phyloP scores from a whole-genome alignment of 768 basidiomycete genomes.

The Mrakia frigida region DNA sequence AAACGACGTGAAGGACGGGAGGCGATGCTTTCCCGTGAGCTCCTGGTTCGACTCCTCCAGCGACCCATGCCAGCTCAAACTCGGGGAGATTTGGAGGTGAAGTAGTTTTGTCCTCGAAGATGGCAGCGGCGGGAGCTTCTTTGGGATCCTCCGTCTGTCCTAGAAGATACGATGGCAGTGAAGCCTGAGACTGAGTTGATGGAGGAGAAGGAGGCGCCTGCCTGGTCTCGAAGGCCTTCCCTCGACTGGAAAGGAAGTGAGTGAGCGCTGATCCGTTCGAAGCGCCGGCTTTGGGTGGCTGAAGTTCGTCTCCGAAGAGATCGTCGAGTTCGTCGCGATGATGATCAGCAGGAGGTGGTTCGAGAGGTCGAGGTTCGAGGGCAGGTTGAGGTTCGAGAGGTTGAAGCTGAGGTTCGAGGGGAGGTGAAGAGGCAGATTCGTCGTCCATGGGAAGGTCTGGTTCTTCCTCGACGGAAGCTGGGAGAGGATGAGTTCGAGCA shows the following conservation, averaged over 20 bases:
- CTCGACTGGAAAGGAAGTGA: conserved; percentile 5
- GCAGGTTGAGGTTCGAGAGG: neutral
- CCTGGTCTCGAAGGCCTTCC: neutral
- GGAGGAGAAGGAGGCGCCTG: neutral
- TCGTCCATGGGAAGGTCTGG: neutral
- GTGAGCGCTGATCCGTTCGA: neutral
- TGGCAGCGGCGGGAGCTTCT: neutral
- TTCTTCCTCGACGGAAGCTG: neutral
- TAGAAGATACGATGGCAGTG: neutral
- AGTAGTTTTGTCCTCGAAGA: neutral
- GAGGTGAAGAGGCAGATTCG: neutral
- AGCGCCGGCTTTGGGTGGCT: neutral
- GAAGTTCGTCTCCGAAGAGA: neutral
- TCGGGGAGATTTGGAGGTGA: neutral
- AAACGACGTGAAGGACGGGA: conserved; percentile 7
- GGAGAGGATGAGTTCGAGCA: no score
- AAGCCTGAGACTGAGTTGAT: neutral
- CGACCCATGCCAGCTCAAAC: conserved; percentile 2
- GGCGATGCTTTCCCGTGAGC: neutral
- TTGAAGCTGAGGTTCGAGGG: neutral
- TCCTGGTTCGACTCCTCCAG: conserved; percentile 5
- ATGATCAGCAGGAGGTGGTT: no score
- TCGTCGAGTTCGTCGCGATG: neutral
- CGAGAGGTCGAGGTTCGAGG: no score
- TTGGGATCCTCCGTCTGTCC: no score